phyloP scores from a whole-genome alignment of 305 asterid genomes.

The Striga hermonthica region DNA sequence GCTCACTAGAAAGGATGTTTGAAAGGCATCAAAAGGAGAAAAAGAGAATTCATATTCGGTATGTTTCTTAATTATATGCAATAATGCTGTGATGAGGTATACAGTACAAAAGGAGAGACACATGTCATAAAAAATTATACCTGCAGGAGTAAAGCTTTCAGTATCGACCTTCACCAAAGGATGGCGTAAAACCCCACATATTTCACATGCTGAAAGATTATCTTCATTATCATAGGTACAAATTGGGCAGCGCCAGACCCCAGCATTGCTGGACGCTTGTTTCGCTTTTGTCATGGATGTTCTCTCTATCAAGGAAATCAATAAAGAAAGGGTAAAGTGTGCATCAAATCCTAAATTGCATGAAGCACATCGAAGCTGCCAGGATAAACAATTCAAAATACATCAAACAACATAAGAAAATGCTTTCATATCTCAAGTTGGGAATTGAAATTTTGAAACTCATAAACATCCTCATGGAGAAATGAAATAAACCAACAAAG shows the following conservation, averaged over 20 bases:
- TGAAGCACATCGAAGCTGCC: background rate
- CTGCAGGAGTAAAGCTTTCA: conserved; percentile 39
- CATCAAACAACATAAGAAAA: background rate
- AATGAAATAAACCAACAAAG: conserved; percentile 17
- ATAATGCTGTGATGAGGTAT: background rate
- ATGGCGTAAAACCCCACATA: conserved; percentile 85
- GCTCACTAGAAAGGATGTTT: conserved; percentile 26
- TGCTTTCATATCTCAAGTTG: background rate
- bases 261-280: conserved; percentile 38
- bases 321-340: conserved; percentile 24
- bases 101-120: conserved; percentile 10
- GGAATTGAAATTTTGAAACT: conserved; percentile 2
- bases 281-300: conserved; percentile 37
- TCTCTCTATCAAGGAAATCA: conserved; percentile 39
- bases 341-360: conserved; percentile 22
- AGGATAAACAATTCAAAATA: background rate
- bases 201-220: conserved; percentile 65
- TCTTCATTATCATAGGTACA: conserved; percentile 85
- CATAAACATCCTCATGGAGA: conserved; percentile 14
- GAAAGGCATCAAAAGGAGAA: conserved; percentile 19
- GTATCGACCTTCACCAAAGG: conserved; percentile 67
- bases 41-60: conserved; percentile 25
- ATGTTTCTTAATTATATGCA: conserved; percentile 21
- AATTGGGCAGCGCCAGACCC: conserved; percentile 78
- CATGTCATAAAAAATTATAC: conserved; percentile 34